Conservation (phyloP, 2,329 filamentous ascomycete genomes). For the Plenodomus biglobosus region DNA sequence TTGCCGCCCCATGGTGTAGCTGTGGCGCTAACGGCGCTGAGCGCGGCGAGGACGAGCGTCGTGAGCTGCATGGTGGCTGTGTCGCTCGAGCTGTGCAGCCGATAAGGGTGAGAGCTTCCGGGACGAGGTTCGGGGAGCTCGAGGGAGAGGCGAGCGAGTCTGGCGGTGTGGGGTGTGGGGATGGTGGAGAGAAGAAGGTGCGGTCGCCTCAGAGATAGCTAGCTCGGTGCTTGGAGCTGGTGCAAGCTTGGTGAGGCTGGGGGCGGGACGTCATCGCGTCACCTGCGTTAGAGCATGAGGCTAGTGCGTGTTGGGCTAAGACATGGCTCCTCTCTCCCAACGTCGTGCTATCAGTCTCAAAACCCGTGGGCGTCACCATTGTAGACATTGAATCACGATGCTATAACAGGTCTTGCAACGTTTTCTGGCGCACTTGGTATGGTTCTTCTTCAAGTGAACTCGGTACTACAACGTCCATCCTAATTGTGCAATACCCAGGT, state of each 20-base stretch:
- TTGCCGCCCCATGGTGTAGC: slow-evolving; percentile 42
- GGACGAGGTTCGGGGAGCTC: not conserved
- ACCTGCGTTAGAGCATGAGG: not conserved
- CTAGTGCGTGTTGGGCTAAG: not conserved
- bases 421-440: too few species aligned
- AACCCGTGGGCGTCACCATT: too few species aligned
- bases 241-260: not conserved
- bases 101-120: not conserved
- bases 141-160: not conserved
- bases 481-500: too few species aligned
- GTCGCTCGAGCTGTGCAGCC: too few species aligned
- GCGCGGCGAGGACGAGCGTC: slow-evolving; percentile 45
- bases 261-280: not conserved
- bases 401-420: too few species aligned
- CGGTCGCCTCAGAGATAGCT: not conserved
- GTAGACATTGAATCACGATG: too few species aligned
- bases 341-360: too few species aligned
- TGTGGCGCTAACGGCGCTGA: slow-evolving; percentile 49
- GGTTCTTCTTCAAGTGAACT: too few species aligned
- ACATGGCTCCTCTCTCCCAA: not conserved
- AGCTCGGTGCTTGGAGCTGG: not conserved
- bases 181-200: not conserved
- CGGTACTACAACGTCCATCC: too few species aligned
- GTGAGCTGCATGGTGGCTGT: slow-evolving; percentile 39
- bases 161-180: not conserved